Percentiles rank a stretch among this genome's conserved stretches.
Evolutionary conservation across 768 basidiomycete species (phyloP).

Genomic region (Galerina sulciceps): DNA sequence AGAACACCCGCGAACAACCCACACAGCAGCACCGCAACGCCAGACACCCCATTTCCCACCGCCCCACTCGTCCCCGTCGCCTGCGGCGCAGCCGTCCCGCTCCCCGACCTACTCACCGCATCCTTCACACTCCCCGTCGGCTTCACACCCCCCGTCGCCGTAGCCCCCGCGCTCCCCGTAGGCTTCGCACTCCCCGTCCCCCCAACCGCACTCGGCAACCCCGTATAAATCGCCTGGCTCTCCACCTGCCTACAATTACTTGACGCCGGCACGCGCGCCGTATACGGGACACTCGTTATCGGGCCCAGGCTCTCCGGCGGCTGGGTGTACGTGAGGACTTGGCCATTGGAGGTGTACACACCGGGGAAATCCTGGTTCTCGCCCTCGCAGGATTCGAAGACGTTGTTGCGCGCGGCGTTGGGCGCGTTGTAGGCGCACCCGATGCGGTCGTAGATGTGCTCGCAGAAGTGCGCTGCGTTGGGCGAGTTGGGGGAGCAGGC

Average conservation of each 20-base stretch:
- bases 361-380: constrained; percentile 48
- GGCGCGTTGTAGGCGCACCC: constrained; percentile 81
- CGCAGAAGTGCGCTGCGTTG: constrained; percentile 56
- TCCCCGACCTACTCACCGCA: no score
- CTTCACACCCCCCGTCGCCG: no score
- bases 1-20: no score
- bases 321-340: constrained; percentile 43
- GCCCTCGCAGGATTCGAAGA: constrained; percentile 68
- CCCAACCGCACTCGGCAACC: constrained; percentile 13
- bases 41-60: no score
- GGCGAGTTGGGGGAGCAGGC: constrained; percentile 62
- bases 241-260: constrained; percentile 38
- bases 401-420: constrained; percentile 56
- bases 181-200: background rate
- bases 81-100: no score
- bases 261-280: constrained; percentile 41
- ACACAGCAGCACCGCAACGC: no score
- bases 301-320: constrained; percentile 46
- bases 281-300: constrained; percentile 47
- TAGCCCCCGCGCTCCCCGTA: no score
- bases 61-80: no score
- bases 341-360: constrained; percentile 32
- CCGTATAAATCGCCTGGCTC: constrained; percentile 34
- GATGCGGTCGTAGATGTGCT: constrained; percentile 77
- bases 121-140: no score